A percentile compares a stretch with the other conserved stretches of the same genome.
These are phyloP conservation scores for Venturia oleaginea DNA, from an alignment of 2,329 filamentous ascomycete species.

Conservation along the genomic window DNA sequence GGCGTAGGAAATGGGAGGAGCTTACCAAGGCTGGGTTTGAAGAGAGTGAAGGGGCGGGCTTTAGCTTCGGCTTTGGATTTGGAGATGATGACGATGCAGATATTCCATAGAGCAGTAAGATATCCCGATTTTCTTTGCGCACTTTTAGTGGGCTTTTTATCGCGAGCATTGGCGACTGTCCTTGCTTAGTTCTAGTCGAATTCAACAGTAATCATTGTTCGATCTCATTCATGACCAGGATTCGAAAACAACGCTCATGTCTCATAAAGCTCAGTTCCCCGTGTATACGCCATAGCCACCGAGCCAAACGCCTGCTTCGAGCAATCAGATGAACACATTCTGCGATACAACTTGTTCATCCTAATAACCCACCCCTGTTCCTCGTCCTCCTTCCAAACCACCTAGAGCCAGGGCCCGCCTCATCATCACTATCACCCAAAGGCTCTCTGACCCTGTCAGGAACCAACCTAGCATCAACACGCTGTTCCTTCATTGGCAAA, in stretches of 20 bases:
- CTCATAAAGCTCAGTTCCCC: background rate
- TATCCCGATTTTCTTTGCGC: background rate
- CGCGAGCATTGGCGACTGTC: background rate
- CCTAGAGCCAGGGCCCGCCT: background rate
- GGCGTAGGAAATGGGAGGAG: constrained; percentile 68
- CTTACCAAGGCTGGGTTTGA: constrained; percentile 49
- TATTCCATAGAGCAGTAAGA: background rate
- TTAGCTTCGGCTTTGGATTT: constrained; percentile 56
- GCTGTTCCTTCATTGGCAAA: constrained; percentile 43
- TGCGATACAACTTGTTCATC: background rate
- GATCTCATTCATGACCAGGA: background rate
- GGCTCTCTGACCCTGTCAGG: background rate
- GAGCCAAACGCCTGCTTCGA: background rate
- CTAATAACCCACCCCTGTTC: background rate
- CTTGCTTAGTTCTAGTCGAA: background rate
- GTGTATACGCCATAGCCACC: background rate
- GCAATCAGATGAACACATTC: too few species aligned
- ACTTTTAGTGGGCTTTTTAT: background rate
- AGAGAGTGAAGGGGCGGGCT: constrained; percentile 37
- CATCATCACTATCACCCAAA: background rate
- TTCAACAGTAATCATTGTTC: background rate
- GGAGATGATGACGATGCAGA: constrained; percentile 37
- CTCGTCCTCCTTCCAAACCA: background rate
- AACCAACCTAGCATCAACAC: constrained; percentile 51
- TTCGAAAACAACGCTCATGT: background rate